phyloP scores from a whole-genome alignment of 2,329 filamentous ascomycete genomes.

The Penicillium sp. region DNA sequence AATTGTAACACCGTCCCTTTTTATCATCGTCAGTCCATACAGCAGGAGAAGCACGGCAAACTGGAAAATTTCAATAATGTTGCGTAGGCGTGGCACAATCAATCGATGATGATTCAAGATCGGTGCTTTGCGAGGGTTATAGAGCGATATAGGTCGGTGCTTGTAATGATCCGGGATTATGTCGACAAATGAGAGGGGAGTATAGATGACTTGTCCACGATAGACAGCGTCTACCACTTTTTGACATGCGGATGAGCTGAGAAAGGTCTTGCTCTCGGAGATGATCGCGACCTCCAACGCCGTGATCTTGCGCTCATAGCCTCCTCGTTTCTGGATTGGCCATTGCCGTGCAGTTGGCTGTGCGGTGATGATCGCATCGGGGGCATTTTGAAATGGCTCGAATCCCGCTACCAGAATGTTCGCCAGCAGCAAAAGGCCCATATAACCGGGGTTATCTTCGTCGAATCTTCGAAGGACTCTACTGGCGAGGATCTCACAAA shows the following conservation, averaged over 20 bases:
- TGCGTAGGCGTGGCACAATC: neutral
- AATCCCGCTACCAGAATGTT: slow-evolving; percentile 1
- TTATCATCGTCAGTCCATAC: neutral
- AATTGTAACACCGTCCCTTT: neutral
- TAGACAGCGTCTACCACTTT: slow-evolving; percentile 1
- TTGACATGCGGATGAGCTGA: neutral
- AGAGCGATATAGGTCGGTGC: neutral
- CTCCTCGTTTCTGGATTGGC: slow-evolving; percentile 1
- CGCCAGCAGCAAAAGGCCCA: neutral
- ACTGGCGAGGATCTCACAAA: slow-evolving; percentile 1
- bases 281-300: neutral
- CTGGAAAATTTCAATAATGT: slow-evolving; percentile 1
- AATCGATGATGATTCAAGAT: neutral
- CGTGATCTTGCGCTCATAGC: slow-evolving; percentile 1
- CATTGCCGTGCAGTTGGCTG: neutral
- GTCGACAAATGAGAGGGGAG: slow-evolving; percentile 1
- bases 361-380: neutral
- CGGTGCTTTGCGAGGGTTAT: neutral
- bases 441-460: neutral
- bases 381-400: slow-evolving; percentile 1
- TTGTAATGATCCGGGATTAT: slow-evolving; percentile 2
- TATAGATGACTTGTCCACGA: neutral
- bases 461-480: neutral
- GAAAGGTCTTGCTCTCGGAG: neutral
- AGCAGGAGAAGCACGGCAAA: neutral